Evolutionary conservation across 805 yeast species (phyloP).

Genomic region (Nakazawaea populi): DNA sequence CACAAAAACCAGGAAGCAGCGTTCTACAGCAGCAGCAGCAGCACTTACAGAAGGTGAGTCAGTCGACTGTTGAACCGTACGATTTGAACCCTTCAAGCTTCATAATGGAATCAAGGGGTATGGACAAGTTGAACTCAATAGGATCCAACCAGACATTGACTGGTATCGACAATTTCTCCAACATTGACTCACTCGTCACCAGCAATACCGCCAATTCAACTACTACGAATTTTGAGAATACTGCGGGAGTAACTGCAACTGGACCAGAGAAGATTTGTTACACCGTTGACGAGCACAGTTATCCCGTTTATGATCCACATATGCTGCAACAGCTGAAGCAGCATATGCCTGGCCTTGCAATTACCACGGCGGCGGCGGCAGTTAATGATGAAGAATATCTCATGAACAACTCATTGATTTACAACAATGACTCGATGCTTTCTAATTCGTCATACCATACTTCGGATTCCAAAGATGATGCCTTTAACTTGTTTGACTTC

Average conservation of each 20-base stretch:
- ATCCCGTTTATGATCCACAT: not conserved
- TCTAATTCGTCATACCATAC: not conserved
- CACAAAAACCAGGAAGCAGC: not conserved
- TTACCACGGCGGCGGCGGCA: not conserved
- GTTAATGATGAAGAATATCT: not conserved
- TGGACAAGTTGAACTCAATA: not conserved
- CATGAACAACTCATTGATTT: not conserved
- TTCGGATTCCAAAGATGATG: not conserved
- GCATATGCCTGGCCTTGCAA: not conserved
- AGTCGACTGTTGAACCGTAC: not conserved
- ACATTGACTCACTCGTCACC: not conserved
- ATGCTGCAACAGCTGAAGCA: not conserved
- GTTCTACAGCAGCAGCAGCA: conserved; percentile 2
- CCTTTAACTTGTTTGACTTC: conserved; percentile 8
- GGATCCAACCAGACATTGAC: not conserved
- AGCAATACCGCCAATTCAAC: not conserved
- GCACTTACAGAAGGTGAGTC: not conserved
- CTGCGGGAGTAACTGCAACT: too few species aligned
- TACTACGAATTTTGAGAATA: not conserved
- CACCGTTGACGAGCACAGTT: not conserved
- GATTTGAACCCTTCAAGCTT: not conserved
- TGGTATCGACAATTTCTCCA: not conserved
- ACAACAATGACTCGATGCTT: not conserved
- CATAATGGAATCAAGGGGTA: not conserved
- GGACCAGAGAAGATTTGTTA: not conserved